phyloP scores from a whole-genome alignment of 495 filamentous ascomycete species.

The Trichoderma erinaceum region DNA sequence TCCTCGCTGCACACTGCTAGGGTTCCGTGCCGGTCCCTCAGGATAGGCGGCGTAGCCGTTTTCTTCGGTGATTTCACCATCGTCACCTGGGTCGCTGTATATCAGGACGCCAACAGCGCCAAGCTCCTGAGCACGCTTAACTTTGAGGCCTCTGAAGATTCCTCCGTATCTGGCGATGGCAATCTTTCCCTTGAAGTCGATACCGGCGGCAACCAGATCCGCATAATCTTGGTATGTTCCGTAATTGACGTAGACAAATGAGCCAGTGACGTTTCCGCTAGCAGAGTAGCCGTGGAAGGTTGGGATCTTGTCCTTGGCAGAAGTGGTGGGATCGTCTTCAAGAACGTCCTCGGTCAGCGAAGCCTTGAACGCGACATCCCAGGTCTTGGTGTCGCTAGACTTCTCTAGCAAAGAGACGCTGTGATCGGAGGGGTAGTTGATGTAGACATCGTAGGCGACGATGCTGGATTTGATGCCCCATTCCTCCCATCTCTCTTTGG shows the following conservation, averaged over 20 bases:
- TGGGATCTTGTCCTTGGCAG: conserved; percentile 67
- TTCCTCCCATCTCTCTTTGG: conserved; percentile 73
- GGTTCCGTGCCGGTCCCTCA: conserved; percentile 77
- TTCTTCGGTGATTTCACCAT: conserved; percentile 72
- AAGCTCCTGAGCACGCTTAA: conserved; percentile 86
- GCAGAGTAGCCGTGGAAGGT: conserved; percentile 96
- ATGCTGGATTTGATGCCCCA: conserved; percentile 72
- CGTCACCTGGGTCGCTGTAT: conserved; percentile 85
- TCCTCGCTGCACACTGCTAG: conserved; percentile 87
- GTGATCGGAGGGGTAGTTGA: conserved; percentile 83
- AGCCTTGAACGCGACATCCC: conserved; percentile 71
- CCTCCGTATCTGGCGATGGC: conserved; percentile 80
- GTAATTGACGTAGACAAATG: conserved; percentile 78
- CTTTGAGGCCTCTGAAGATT: conserved; percentile 85
- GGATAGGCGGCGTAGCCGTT: conserved; percentile 81
- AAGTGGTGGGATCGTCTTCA: conserved; percentile 74
- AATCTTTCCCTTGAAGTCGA: conserved; percentile 77
- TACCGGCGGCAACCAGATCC: conserved; percentile 68
- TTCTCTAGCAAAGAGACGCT: conserved; percentile 70
- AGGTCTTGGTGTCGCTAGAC: conserved; percentile 29
- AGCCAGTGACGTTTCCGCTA: conserved; percentile 80
- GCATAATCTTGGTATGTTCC: conserved; percentile 81
- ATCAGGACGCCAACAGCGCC: conserved; percentile 84
- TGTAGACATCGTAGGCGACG: conserved; percentile 77
- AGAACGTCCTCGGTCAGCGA: conserved; percentile 78